A percentile compares a stretch with the other conserved stretches of the same genome.
These are phyloP conservation scores for Fraxinus excelsior DNA, from an alignment of 257 asterid species.

Conservation along the genomic window DNA sequence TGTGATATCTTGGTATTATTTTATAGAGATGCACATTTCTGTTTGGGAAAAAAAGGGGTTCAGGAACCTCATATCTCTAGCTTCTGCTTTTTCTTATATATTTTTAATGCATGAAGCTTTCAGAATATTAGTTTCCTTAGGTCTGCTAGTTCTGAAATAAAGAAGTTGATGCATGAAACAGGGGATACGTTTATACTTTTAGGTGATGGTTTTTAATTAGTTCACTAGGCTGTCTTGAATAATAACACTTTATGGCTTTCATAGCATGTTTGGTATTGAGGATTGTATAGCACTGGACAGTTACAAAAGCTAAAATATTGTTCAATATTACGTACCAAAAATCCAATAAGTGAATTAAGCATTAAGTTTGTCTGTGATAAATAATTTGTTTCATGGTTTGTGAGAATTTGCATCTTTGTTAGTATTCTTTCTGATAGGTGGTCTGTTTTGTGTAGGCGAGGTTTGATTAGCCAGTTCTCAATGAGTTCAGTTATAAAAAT, in stretches of 20 bases:
- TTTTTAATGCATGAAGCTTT: neutral
- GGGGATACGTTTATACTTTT: neutral
- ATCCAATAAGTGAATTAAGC: neutral
- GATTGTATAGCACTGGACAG: neutral
- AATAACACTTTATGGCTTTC: neutral
- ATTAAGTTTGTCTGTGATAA: neutral
- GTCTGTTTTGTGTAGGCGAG: neutral
- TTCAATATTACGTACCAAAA: neutral
- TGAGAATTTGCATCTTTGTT: neutral
- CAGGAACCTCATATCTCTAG: neutral
- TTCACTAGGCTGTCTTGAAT: neutral
- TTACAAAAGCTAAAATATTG: neutral
- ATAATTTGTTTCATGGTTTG: neutral
- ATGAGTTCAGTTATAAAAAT: neutral
- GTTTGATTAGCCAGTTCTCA: neutral
- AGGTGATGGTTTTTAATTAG: neutral
- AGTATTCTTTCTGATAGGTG: neutral
- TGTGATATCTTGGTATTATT: conserved; percentile 17
- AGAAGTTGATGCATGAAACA: neutral
- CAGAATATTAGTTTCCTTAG: neutral
- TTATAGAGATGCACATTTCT: neutral
- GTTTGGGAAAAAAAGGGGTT: neutral
- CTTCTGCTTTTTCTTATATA: neutral
- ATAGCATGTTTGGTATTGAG: neutral
- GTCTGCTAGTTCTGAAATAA: neutral